Evolutionary conservation across 495 filamentous ascomycete genomes (phyloP).

Genomic region (Cercophora scortea): DNA sequence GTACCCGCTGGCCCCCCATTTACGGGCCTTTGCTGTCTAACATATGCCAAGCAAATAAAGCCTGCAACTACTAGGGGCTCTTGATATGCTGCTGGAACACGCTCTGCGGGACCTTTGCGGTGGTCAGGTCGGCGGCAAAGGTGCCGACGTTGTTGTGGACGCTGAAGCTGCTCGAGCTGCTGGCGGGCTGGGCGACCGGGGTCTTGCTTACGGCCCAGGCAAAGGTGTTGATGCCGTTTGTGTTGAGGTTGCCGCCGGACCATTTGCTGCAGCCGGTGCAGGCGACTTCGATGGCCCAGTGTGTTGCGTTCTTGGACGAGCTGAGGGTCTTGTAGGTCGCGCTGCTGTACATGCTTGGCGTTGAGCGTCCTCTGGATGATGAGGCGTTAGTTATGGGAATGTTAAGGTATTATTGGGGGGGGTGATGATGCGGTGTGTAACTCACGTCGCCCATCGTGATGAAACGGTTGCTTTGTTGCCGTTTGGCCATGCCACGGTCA

Average conservation of each 20-base stretch:
- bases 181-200: constrained; percentile 18
- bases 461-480: constrained; percentile 28
- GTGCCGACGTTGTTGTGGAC: constrained; percentile 19
- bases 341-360: constrained; percentile 26
- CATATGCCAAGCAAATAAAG: no score
- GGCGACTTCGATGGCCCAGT: constrained; percentile 38
- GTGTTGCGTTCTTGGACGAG: constrained; percentile 34
- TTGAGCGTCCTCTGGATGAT: constrained; percentile 10
- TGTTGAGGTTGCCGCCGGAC: constrained; percentile 22
- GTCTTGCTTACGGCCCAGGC: constrained; percentile 28
- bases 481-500: constrained; percentile 39
- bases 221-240: constrained; percentile 25
- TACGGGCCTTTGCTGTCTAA: no score
- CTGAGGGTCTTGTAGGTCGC: constrained; percentile 34
- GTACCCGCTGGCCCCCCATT: no score
- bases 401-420: background rate
- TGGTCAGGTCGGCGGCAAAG: constrained; percentile 13
- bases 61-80: background rate
- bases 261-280: constrained; percentile 38
- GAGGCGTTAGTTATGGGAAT: no score
- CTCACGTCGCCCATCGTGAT: constrained; percentile 36
- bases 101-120: constrained; percentile 14
- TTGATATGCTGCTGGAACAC: constrained; percentile 15
- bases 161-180: constrained; percentile 12
- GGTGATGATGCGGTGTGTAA: background rate